phyloP scores from a whole-genome alignment of 129 eudicot genomes.

The Escallonia herrerae region DNA sequence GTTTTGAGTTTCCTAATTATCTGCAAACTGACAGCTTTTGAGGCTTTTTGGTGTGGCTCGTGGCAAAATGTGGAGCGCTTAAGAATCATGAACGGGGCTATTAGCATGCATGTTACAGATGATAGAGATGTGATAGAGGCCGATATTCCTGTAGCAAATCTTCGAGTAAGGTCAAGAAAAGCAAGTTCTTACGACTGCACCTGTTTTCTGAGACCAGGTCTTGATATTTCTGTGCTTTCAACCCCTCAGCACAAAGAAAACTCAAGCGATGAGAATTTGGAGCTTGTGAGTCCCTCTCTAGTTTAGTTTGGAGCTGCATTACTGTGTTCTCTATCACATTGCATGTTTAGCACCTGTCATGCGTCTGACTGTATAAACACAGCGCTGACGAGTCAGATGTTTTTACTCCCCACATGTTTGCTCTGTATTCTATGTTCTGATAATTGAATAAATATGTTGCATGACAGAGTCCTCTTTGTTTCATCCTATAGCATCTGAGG shows the following conservation, averaged over 20 bases:
- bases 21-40: slow-evolving; percentile 56
- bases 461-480: no score
- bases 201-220: slow-evolving; percentile 70
- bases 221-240: slow-evolving; percentile 68
- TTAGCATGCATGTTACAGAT: slow-evolving; percentile 35
- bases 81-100: slow-evolving; percentile 50
- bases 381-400: no score
- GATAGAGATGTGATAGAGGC: slow-evolving; percentile 46
- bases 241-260: slow-evolving; percentile 32
- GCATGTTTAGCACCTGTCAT: no score
- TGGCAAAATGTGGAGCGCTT: slow-evolving; percentile 76
- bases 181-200: slow-evolving; percentile 69
- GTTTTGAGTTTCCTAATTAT: not conserved
- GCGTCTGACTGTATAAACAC: no score
- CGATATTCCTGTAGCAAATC: slow-evolving; percentile 44
- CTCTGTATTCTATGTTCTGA: no score
- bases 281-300: slow-evolving; percentile 45
- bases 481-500: no score
- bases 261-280: slow-evolving; percentile 31
- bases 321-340: no score
- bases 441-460: no score
- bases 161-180: slow-evolving; percentile 73
- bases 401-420: no score
- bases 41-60: slow-evolving; percentile 55
- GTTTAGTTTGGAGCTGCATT: not conserved